Evolutionary conservation across 345 rosid species (phyloP).

Genomic region (Cardiospermum halicacabum): DNA sequence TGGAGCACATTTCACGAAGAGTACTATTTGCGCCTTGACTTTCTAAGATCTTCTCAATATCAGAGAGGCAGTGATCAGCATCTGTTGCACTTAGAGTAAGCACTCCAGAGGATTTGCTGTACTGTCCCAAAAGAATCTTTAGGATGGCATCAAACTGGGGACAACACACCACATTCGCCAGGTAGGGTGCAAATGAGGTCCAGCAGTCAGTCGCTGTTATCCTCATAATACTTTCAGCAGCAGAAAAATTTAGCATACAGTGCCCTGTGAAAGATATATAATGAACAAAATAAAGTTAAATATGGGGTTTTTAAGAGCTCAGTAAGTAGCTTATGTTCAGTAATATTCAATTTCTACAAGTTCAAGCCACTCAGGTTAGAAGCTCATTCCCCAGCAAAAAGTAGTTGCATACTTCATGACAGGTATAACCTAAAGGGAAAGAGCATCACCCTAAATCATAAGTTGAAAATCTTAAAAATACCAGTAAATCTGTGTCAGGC

Average conservation of each 20-base stretch:
- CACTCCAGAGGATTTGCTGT: constrained; percentile 39
- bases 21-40: constrained; percentile 44
- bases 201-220: constrained; percentile 49
- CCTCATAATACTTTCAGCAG: constrained; percentile 37
- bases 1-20: constrained; percentile 37
- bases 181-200: constrained; percentile 43
- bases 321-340: not conserved
- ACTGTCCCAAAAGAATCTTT: constrained; percentile 48
- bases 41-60: constrained; percentile 43
- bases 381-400: not conserved
- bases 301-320: not conserved
- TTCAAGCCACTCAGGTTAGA: not conserved
- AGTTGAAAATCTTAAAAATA: not conserved
- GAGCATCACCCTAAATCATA: not conserved
- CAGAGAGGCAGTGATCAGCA: constrained; percentile 50
- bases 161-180: constrained; percentile 60
- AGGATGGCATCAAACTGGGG: constrained; percentile 57
- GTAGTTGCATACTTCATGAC: not conserved
- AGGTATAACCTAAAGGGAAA: not conserved
- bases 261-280: constrained; percentile 33
- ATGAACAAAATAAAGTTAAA: constrained; percentile 5
- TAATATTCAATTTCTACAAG: not conserved
- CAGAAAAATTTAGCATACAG: constrained; percentile 42
- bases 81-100: constrained; percentile 37
- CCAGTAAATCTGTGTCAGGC: not conserved